Percentiles rank a stretch among this genome's conserved stretches.
Conservation (phyloP, 2,329 filamentous ascomycete genomes). For the Didymella arachidicola region DNA sequence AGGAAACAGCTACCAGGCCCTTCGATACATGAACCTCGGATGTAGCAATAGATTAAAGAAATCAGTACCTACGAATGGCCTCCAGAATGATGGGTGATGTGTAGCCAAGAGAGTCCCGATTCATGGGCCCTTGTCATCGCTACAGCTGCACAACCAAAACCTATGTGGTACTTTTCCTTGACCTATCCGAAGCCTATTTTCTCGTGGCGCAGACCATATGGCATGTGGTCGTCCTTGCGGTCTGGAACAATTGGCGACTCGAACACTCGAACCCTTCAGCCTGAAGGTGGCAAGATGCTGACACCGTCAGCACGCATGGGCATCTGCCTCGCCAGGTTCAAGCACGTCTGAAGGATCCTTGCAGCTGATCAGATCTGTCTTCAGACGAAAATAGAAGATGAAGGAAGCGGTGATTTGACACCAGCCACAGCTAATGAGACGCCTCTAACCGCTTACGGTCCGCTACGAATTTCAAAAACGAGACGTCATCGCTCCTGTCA, state of each 20-base stretch:
- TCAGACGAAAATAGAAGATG: constrained; percentile 22
- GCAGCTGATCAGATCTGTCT: constrained; percentile 22
- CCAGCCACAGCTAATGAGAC: constrained; percentile 28
- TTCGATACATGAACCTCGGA: neutral
- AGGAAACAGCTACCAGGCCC: neutral
- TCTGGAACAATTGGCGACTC: neutral
- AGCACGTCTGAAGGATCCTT: neutral
- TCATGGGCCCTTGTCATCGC: too few species aligned
- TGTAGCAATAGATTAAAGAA: constrained; percentile 20
- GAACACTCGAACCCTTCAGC: neutral
- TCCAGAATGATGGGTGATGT: neutral
- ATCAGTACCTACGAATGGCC: neutral
- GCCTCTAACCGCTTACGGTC: too few species aligned
- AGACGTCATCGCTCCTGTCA: constrained; percentile 34
- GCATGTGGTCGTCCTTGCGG: neutral
- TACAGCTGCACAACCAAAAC: too few species aligned
- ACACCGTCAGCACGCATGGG: neutral
- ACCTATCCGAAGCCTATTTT: too few species aligned
- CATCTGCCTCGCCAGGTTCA: neutral
- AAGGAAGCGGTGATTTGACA: constrained; percentile 26
- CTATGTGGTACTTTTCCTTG: too few species aligned
- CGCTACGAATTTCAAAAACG: neutral
- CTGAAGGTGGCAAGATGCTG: neutral
- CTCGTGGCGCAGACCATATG: neutral
- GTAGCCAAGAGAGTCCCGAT: neutral